phyloP scores from a whole-genome alignment of 1,139 yeast species.

The Protomyces inundatus region DNA sequence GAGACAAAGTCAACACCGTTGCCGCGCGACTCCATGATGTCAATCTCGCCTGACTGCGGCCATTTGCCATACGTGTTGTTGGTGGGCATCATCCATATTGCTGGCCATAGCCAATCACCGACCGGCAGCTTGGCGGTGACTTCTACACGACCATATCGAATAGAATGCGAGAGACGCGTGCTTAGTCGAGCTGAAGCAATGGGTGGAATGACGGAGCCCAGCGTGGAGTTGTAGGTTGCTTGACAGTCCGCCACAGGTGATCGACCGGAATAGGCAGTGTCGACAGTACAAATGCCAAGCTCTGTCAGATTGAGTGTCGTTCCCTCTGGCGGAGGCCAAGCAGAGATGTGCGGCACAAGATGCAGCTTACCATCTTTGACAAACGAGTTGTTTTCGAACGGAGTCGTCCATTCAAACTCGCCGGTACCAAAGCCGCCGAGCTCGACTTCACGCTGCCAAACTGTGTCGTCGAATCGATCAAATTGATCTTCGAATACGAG shows the following conservation, averaged over 20 bases:
- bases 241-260: slow-evolving; percentile 21
- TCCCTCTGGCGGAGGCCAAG: slow-evolving; percentile 28
- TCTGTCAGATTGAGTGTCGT: slow-evolving; percentile 30
- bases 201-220: slow-evolving; percentile 29
- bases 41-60: slow-evolving; percentile 33
- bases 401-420: slow-evolving; percentile 32
- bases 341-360: slow-evolving; percentile 29
- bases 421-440: slow-evolving; percentile 32
- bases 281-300: slow-evolving; percentile 29
- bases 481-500: slow-evolving; percentile 24
- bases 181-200: slow-evolving; percentile 30
- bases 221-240: slow-evolving; percentile 26
- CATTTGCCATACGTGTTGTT: slow-evolving; percentile 29
- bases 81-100: slow-evolving; percentile 32
- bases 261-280: slow-evolving; percentile 3
- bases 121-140: slow-evolving; percentile 30
- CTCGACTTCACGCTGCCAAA: slow-evolving; percentile 30
- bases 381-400: slow-evolving; percentile 26
- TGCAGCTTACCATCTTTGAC: slow-evolving; percentile 28
- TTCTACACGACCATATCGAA: slow-evolving; percentile 31
- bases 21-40: slow-evolving; percentile 31
- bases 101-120: slow-evolving; percentile 33
- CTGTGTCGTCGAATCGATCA: slow-evolving; percentile 2
- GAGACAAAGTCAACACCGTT: slow-evolving; percentile 28
- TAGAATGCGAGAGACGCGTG: slow-evolving; percentile 21